These are phyloP conservation scores for Aspergillus japonicus DNA, from an alignment of 2,329 filamentous ascomycete species.

Conservation along the genomic window DNA sequence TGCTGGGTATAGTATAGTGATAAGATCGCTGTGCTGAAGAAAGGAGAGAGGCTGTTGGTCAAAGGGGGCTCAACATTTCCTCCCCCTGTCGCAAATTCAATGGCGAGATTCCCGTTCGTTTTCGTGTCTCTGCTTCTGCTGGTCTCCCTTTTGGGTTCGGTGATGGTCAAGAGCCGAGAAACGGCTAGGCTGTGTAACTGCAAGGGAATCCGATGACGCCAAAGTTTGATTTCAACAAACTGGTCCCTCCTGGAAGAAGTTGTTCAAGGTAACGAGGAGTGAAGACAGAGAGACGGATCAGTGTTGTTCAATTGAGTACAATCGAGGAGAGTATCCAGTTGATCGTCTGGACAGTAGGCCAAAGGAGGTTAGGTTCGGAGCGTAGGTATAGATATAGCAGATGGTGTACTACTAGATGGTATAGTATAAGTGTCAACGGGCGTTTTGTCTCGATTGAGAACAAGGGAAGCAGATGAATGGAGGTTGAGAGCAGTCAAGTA, in stretches of 20 bases:
- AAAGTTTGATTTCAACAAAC: constrained; percentile 18
- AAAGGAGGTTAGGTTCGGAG: neutral
- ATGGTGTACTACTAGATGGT: neutral
- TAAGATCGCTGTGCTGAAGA: constrained; percentile 23
- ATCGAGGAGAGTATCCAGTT: neutral
- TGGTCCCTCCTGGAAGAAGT: constrained; percentile 6
- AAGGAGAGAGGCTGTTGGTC: constrained; percentile 21
- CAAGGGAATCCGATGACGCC: constrained; percentile 17
- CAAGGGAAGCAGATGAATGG: constrained; percentile 5
- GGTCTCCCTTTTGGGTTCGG: constrained; percentile 6
- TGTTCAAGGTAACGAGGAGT: neutral
- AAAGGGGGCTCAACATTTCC: constrained; percentile 26
- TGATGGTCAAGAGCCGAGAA: constrained; percentile 5
- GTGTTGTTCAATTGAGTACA: neutral
- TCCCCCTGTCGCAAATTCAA: constrained; percentile 18
- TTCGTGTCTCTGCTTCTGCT: constrained; percentile 1
- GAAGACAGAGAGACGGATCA: neutral
- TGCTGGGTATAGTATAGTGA: constrained; percentile 23
- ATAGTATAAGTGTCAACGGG: neutral
- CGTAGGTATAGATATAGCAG: constrained; percentile 1
- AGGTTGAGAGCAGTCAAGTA: constrained; percentile 7
- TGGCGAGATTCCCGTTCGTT: constrained; percentile 9
- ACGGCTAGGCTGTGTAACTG: constrained; percentile 13
- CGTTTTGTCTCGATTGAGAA: constrained; percentile 6
- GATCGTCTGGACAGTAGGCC: neutral